Percentiles rank a stretch among this genome's conserved stretches.
Conservation (phyloP, 129 eudicot species). For the Escallonia rubra region DNA sequence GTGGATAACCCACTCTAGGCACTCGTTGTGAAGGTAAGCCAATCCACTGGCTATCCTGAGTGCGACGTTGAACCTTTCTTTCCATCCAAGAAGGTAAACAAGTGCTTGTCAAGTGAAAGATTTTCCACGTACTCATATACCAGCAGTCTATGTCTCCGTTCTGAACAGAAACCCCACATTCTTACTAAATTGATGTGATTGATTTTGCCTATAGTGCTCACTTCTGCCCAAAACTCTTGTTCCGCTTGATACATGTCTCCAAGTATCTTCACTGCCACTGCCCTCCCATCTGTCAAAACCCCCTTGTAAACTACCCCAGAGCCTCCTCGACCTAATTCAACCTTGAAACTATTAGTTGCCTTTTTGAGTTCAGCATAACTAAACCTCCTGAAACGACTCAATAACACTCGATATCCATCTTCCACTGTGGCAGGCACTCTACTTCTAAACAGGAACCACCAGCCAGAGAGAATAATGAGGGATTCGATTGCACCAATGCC, state of each 20-base stretch:
- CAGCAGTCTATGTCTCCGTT: conserved; percentile 24
- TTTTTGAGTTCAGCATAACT: conserved; percentile 38
- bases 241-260: conserved; percentile 25
- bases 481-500: conserved; percentile 31
- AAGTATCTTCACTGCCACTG: conserved; percentile 34
- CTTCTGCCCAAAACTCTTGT: conserved; percentile 48
- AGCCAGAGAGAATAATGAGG: conserved; percentile 19
- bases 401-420: conserved; percentile 36
- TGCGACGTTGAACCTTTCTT: conserved; percentile 32
- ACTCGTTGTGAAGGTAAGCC: conserved; percentile 52
- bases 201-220: conserved; percentile 37
- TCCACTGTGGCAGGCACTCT: conserved; percentile 28
- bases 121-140: conserved; percentile 46
- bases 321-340: conserved; percentile 47
- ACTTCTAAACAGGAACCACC: conserved; percentile 28
- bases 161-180: conserved; percentile 53
- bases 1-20: conserved; percentile 54
- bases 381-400: conserved; percentile 33
- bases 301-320: conserved; percentile 49
- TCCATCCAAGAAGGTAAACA: conserved; percentile 43
- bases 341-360: conserved; percentile 39
- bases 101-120: conserved; percentile 37
- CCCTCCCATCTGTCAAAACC: conserved; percentile 27
- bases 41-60: conserved; percentile 41
- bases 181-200: conserved; percentile 52